Evolutionary conservation across 1,139 yeast genomes (phyloP).

Genomic region (Tardiomyces digboiensis): DNA sequence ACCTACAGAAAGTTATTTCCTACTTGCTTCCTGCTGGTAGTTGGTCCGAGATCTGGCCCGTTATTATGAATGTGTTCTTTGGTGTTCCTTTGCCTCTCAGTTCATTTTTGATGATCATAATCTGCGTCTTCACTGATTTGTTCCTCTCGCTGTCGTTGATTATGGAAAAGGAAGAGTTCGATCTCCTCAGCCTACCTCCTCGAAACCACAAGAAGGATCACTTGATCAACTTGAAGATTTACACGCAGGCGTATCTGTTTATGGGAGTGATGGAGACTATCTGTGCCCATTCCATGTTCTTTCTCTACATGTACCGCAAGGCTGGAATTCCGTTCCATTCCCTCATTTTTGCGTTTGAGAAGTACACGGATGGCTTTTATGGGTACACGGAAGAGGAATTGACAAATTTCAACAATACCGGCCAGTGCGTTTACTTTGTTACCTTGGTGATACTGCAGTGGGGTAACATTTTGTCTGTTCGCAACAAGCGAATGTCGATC

Average conservation of each 20-base stretch:
- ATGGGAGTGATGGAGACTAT: slow-evolving; percentile 37
- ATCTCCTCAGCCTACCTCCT: slow-evolving; percentile 36
- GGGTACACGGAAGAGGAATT: not conserved
- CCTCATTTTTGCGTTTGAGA: slow-evolving; percentile 29
- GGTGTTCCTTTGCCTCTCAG: slow-evolving; percentile 45
- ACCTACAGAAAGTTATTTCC: slow-evolving; percentile 39
- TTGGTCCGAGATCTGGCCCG: slow-evolving; percentile 46
- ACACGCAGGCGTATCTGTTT: slow-evolving; percentile 36
- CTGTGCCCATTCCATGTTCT: slow-evolving; percentile 36
- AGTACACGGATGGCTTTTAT: slow-evolving; percentile 19
- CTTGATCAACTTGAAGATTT: slow-evolving; percentile 34
- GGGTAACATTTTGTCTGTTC: slow-evolving; percentile 38
- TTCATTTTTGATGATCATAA: slow-evolving; percentile 43
- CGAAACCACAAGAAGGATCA: slow-evolving; percentile 36
- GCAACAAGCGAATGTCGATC: slow-evolving; percentile 37
- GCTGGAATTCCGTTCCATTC: slow-evolving; percentile 32
- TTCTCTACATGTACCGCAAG: slow-evolving; percentile 31
- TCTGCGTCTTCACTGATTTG: slow-evolving; percentile 39
- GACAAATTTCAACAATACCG: slow-evolving; percentile 17
- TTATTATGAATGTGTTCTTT: slow-evolving; percentile 37
- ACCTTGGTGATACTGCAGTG: slow-evolving; percentile 42
- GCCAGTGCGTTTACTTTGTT: slow-evolving; percentile 41
- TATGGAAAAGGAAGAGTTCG: slow-evolving; percentile 37
- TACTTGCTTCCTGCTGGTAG: slow-evolving; percentile 48
- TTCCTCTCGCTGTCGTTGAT: slow-evolving; percentile 37